phyloP scores from a whole-genome alignment of 768 basidiomycete species.

The Auricularia sp. region DNA sequence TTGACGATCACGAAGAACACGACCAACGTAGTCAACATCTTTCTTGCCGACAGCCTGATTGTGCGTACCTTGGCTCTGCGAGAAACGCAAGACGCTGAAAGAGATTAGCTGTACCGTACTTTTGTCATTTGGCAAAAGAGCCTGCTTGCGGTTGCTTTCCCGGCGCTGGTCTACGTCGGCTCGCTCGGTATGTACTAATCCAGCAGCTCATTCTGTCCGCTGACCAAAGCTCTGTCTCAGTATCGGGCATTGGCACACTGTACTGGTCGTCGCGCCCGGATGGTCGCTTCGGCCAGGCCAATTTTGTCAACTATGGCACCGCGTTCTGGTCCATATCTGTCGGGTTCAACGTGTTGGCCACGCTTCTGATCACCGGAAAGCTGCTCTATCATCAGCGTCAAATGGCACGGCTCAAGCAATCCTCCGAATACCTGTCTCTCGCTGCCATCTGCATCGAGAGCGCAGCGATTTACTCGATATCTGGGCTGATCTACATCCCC shows the following conservation, averaged over 20 bases:
- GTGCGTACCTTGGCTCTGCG: background rate
- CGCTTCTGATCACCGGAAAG: conserved; percentile 25
- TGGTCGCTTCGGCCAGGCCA: background rate
- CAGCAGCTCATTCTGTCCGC: too few relatives aligned
- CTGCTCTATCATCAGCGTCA: conserved; percentile 10
- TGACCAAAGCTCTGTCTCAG: background rate
- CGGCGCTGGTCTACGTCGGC: background rate
- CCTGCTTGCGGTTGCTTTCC: background rate
- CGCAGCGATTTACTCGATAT: conserved; percentile 20
- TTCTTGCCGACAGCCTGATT: background rate
- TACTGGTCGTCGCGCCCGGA: background rate
- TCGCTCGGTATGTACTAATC: background rate
- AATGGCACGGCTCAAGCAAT: conserved; percentile 15
- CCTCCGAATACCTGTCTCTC: background rate
- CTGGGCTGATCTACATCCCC: conserved; percentile 23
- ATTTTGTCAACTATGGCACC: background rate
- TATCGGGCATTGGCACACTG: background rate
- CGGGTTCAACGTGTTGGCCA: conserved; percentile 24
- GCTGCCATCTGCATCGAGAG: conserved; percentile 27
- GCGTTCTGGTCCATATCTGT: conserved; percentile 16
- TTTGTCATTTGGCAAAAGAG: background rate
- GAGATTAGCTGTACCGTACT: background rate
- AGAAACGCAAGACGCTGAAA: background rate
- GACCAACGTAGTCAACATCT: background rate
- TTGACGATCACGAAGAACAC: background rate